These are phyloP conservation scores for Backusella westeae DNA, from an alignment of 192 early-diverging fungal species.

Conservation along the genomic window DNA sequence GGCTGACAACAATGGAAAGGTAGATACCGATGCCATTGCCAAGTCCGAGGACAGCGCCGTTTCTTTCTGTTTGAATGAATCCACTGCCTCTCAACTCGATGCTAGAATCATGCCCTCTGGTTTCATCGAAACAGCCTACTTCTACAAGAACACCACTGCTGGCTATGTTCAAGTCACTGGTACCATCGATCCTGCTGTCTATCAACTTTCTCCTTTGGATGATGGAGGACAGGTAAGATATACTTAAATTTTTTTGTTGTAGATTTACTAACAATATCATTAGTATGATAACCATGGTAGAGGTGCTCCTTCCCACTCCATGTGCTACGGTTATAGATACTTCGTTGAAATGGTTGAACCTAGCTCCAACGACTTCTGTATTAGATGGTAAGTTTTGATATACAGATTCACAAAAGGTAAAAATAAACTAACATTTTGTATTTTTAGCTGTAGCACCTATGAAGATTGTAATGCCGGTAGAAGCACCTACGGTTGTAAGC, in stretches of 20 bases:
- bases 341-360: constrained; percentile 41
- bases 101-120: constrained; percentile 35
- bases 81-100: constrained; percentile 9
- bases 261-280: neutral
- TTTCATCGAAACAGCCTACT: constrained; percentile 24
- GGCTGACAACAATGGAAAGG: constrained; percentile 14
- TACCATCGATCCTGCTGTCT: constrained; percentile 24
- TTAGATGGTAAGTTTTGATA: constrained; percentile 19
- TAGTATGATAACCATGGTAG: constrained; percentile 33
- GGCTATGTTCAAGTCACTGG: constrained; percentile 39
- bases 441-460: constrained; percentile 25
- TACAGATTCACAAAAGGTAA: neutral
- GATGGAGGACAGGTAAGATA: constrained; percentile 26
- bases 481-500: constrained; percentile 48
- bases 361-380: constrained; percentile 32
- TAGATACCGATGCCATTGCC: constrained; percentile 35
- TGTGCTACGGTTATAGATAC: constrained; percentile 29
- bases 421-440: neutral
- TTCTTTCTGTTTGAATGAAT: constrained; percentile 36
- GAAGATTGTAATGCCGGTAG: constrained; percentile 42
- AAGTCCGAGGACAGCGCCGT: constrained; percentile 38
- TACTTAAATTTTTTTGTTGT: neutral
- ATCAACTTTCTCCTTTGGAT: constrained; percentile 21
- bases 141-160: constrained; percentile 26
- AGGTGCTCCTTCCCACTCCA: constrained; percentile 22